Conservation (phyloP, 768 basidiomycete species). For the Fistulinella prunicolor region DNA sequence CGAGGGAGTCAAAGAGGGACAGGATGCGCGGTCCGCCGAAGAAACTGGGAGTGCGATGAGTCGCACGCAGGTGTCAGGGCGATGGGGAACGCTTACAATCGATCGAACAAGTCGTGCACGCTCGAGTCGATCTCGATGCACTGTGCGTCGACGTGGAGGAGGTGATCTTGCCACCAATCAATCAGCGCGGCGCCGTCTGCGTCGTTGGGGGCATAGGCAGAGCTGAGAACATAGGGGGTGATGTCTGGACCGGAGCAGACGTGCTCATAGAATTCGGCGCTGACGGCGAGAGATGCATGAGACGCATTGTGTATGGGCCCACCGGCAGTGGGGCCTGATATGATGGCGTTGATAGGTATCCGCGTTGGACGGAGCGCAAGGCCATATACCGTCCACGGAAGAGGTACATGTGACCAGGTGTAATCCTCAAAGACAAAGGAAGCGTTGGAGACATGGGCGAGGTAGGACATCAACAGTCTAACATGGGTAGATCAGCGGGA, state of each 20-base stretch:
- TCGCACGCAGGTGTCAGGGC: background rate
- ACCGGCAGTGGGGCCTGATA: constrained; percentile 55
- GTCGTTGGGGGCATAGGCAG: constrained; percentile 34
- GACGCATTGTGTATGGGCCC: constrained; percentile 33
- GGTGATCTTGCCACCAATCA: constrained; percentile 46
- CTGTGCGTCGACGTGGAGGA: constrained; percentile 35
- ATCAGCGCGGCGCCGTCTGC: constrained; percentile 43
- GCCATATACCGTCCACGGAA: constrained; percentile 55
- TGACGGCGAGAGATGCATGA: constrained; percentile 37
- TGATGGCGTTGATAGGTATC: constrained; percentile 57
- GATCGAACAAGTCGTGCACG: constrained; percentile 44
- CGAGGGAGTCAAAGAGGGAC: constrained; percentile 42
- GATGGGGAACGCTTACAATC: constrained; percentile 35
- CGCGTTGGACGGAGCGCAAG: constrained; percentile 48
- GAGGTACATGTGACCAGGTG: constrained; percentile 52
- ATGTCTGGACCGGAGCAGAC: constrained; percentile 41
- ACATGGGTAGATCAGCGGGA: background rate
- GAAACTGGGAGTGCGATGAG: constrained; percentile 31
- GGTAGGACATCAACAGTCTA: constrained; percentile 49
- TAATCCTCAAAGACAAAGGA: constrained; percentile 65
- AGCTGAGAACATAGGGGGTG: constrained; percentile 33
- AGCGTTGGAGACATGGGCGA: constrained; percentile 48
- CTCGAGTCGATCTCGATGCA: constrained; percentile 47
- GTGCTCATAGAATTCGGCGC: constrained; percentile 45
- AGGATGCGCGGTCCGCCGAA: constrained; percentile 44